Evolutionary conservation across 352 stramenopile genomes (phyloP).

Genomic region (Phytopythium cucurbitacearum): DNA sequence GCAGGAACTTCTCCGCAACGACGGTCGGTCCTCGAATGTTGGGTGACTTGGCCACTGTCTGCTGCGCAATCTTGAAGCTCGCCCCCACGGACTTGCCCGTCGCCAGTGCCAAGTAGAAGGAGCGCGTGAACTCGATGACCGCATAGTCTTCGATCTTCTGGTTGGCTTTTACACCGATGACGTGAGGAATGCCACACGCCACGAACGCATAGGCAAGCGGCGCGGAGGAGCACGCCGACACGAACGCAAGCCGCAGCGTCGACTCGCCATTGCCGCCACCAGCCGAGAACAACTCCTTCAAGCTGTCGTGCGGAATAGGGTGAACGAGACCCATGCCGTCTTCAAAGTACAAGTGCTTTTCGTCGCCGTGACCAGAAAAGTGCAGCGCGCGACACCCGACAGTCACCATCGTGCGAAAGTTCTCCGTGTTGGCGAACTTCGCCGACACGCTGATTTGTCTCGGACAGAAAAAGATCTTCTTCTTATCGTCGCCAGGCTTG

Average conservation of each 20-base stretch:
- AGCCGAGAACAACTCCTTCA: slow-evolving; percentile 68
- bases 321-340: slow-evolving; percentile 85
- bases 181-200: slow-evolving; percentile 86
- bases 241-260: slow-evolving; percentile 69
- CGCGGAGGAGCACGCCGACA: slow-evolving; percentile 76
- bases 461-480: slow-evolving; percentile 53
- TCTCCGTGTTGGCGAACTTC: slow-evolving; percentile 92
- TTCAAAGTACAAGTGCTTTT: slow-evolving; percentile 93
- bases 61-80: slow-evolving; percentile 72
- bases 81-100: slow-evolving; percentile 66
- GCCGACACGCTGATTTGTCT: slow-evolving; percentile 90
- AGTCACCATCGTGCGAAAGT: slow-evolving; percentile 90
- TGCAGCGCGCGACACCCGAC: slow-evolving; percentile 90
- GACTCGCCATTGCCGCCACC: slow-evolving; percentile 32
- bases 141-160: slow-evolving; percentile 87
- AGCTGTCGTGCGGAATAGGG: slow-evolving; percentile 61
- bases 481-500: background rate
- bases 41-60: slow-evolving; percentile 69
- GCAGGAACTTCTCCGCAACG: slow-evolving; percentile 72
- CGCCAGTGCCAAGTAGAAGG: slow-evolving; percentile 75
- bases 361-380: slow-evolving; percentile 94
- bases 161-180: slow-evolving; percentile 85
- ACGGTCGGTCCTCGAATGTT: slow-evolving; percentile 70
- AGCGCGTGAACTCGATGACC: slow-evolving; percentile 81
- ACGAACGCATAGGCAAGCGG: slow-evolving; percentile 84